phyloP scores from a whole-genome alignment of 352 stramenopile genomes.

The Phytophthora fragariae region DNA sequence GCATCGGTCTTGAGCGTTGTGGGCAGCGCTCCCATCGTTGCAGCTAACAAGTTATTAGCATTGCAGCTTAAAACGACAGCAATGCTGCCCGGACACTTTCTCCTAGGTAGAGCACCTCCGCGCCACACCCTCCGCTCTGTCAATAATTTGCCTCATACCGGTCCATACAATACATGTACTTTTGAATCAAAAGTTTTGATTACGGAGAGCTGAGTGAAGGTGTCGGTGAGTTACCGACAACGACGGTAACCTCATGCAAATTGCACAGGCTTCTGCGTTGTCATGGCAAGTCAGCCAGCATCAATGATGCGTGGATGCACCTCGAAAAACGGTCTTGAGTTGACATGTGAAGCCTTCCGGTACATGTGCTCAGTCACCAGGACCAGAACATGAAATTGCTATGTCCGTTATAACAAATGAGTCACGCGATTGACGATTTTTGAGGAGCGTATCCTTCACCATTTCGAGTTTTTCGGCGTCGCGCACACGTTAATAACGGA shows the following conservation, averaged over 20 bases:
- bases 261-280: neutral
- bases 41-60: neutral
- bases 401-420: neutral
- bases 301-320: constrained; percentile 6
- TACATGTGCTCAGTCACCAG: neutral
- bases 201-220: too few relatives aligned
- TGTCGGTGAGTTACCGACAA: too few relatives aligned
- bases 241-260: too few relatives aligned
- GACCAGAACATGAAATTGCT: neutral
- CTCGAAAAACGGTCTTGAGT: neutral
- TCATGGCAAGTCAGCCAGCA: neutral
- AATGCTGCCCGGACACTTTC: too few relatives aligned
- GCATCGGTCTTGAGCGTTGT: neutral
- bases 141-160: too few relatives aligned
- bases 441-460: neutral
- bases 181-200: too few relatives aligned
- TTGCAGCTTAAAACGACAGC: too few relatives aligned
- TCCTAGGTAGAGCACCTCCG: too few relatives aligned
- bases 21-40: neutral
- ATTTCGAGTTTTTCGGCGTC: constrained; percentile 9
- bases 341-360: too few relatives aligned
- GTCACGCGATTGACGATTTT: neutral
- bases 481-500: neutral
- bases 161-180: too few relatives aligned
- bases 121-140: too few relatives aligned